Base-by-base conservation (phyloP, 179 eudicot genomes). In the Actinidia polygama region DNA sequence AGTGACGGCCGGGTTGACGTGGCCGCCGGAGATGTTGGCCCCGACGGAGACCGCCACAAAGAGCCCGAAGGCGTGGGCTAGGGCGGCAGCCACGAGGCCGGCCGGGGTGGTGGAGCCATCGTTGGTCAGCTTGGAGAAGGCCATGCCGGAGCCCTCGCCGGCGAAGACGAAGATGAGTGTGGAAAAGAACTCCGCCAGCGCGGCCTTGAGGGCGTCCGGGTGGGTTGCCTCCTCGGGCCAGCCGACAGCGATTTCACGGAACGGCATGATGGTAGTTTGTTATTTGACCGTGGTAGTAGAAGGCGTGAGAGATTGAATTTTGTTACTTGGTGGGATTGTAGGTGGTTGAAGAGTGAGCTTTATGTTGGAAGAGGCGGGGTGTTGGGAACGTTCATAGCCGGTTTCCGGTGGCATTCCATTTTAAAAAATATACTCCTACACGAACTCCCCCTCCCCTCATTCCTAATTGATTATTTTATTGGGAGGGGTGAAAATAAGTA, bases 101-200 rank as follows among this genome's bases (percentile, higher is more conserved):
- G 88, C 54, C 0, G 91, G 88, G 49, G 82, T 46, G 64, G 83
- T 71, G 67, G 87, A 67, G 10, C 81, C 88, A 21, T 73, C 26
- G 10, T 44, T 26, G 19, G 91, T 87, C 6, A 89, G 62, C 80
- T 83, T 87, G 78, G 30, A 83, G 82, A 64, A 87, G 5, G 91
- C 89, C 86, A 89, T 83, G 82, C 88, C 88, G 46, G 91, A 86
- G 10, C 91, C 91, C 36, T 86, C 82, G 0, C 91, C 91, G 46
- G 91, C 91, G 44, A 89, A 89, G n/a, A 89, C 91, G n/a, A 89
- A 89, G 30, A 87, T 86, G 40, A 89, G 86, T 7, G 89, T 79
- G 75, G 81, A 73, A 54, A 87, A 36, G 82, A 89, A 89, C 88
- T 89, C 91, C 0, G 91, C 91, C 77, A 84, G 5, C 2, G 90